A percentile compares a stretch with the other conserved stretches of the same genome.
phyloP scores from a whole-genome alignment of 768 basidiomycete species.

The Dacryopinax spathularia region DNA sequence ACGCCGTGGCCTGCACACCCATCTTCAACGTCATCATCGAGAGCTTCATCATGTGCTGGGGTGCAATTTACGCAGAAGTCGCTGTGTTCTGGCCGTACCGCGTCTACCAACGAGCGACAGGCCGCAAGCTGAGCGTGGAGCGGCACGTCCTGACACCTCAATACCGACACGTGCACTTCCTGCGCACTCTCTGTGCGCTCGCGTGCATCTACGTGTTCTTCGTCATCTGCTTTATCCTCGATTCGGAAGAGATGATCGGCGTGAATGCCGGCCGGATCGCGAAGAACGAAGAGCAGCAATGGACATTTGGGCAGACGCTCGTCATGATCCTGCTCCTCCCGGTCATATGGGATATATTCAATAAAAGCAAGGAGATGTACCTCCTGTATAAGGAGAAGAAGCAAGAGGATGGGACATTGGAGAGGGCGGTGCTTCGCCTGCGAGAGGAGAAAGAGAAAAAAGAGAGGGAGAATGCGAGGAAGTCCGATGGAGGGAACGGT shows the following conservation, averaged over 20 bases:
- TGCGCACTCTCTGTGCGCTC: neutral
- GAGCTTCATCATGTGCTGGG: neutral
- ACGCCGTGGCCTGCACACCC: neutral
- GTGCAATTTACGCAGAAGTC: neutral
- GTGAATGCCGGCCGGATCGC: neutral
- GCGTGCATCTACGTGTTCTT: neutral
- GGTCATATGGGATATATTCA: neutral
- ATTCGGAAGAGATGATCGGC: neutral
- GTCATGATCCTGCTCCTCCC: neutral
- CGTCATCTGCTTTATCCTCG: neutral
- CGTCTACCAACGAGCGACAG: neutral
- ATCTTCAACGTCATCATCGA: neutral
- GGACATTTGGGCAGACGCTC: neutral
- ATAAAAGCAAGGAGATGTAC: neutral
- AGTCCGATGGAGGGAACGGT: too few species aligned
- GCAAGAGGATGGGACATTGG: neutral
- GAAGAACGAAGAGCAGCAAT: neutral
- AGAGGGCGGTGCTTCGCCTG: neutral
- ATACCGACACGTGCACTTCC: neutral
- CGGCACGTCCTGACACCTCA: neutral
- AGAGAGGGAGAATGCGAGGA: neutral
- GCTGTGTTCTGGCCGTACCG: neutral
- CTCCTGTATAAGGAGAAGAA: neutral
- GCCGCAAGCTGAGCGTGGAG: neutral
- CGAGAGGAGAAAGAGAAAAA: neutral